Evolutionary conservation across 768 basidiomycete genomes (phyloP).

Genomic region (Galerina marginata): DNA sequence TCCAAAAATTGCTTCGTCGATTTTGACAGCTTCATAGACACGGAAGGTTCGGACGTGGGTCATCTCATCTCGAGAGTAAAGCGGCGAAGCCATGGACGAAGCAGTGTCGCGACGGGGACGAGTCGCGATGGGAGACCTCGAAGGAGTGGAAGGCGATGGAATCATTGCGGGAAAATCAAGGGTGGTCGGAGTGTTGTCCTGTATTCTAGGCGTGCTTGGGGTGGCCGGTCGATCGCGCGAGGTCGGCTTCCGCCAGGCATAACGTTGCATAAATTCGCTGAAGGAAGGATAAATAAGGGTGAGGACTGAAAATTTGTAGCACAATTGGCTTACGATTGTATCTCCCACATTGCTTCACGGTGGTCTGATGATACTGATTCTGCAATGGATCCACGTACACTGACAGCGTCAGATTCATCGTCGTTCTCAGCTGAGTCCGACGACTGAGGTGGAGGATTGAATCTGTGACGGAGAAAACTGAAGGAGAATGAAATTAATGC

Average conservation of each 20-base stretch:
- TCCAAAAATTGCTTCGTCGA: constrained; percentile 29
- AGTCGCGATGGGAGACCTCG: constrained; percentile 3
- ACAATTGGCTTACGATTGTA: constrained; percentile 32
- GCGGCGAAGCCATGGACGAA: constrained; percentile 21
- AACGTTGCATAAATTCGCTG: constrained; percentile 34
- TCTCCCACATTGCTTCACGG: constrained; percentile 35
- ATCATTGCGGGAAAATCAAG: constrained; percentile 1
- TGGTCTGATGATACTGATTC: constrained; percentile 34
- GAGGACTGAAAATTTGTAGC: not conserved
- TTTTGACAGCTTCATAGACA: constrained; percentile 58
- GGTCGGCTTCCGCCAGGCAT: constrained; percentile 22
- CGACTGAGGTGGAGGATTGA: constrained; percentile 58
- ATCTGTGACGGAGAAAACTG: constrained; percentile 68
- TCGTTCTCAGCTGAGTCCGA: constrained; percentile 31
- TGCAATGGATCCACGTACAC: constrained; percentile 27
- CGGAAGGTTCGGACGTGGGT: constrained; percentile 59
- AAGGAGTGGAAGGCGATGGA: constrained; percentile 1
- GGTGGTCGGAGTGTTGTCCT: constrained; percentile 11
- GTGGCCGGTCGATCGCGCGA: constrained; percentile 13
- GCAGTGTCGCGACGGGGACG: not conserved
- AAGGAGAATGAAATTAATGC: not conserved
- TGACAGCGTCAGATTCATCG: constrained; percentile 23
- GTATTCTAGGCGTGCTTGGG: constrained; percentile 8
- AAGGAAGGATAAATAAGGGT: not conserved
- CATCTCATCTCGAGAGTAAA: constrained; percentile 41